A percentile compares a stretch with the other conserved stretches of the same genome.
Conservation (phyloP, 1,139 yeast species). For the Yamadazyma atmosphaerica region DNA sequence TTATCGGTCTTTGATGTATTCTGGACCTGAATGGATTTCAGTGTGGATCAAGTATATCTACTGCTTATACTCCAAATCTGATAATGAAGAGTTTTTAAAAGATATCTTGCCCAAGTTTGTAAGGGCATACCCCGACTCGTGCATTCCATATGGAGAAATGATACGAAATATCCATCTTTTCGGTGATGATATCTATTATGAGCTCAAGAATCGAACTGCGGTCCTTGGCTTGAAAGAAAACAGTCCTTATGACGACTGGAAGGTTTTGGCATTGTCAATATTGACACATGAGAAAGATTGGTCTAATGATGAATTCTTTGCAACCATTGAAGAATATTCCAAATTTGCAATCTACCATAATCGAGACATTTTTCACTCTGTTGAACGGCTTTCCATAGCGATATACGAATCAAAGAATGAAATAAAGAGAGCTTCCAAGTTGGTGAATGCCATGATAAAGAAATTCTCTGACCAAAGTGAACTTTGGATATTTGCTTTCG, state of each 20-base stretch:
- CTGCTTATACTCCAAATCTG: constrained; percentile 19
- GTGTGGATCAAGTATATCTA: constrained; percentile 34
- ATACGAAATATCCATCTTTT: constrained; percentile 22
- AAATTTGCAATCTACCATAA: constrained; percentile 28
- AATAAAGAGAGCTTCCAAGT: constrained; percentile 24
- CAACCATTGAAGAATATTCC: constrained; percentile 13
- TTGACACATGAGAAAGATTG: constrained; percentile 19
- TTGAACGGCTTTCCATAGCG: constrained; percentile 40
- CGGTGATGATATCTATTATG: constrained; percentile 3
- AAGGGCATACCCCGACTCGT: constrained; percentile 16
- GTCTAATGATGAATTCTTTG: constrained; percentile 5
- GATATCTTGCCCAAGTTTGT: constrained; percentile 14
- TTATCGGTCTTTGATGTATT: constrained; percentile 20
- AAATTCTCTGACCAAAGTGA: constrained; percentile 36
- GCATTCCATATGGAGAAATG: constrained; percentile 31
- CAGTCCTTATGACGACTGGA: constrained; percentile 35
- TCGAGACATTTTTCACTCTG: constrained; percentile 36
- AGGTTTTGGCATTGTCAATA: constrained; percentile 31
- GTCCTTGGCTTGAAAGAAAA: constrained; percentile 19
- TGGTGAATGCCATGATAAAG: constrained; percentile 28
- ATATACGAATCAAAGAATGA: constrained; percentile 27
- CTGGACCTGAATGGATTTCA: constrained; percentile 19
- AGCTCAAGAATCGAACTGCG: constrained; percentile 15
- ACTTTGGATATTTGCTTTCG: constrained; percentile 49
- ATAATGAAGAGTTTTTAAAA: constrained; percentile 3